phyloP scores from a whole-genome alignment of 2,329 filamentous ascomycete species.

The Aspergillus fijiensis region DNA sequence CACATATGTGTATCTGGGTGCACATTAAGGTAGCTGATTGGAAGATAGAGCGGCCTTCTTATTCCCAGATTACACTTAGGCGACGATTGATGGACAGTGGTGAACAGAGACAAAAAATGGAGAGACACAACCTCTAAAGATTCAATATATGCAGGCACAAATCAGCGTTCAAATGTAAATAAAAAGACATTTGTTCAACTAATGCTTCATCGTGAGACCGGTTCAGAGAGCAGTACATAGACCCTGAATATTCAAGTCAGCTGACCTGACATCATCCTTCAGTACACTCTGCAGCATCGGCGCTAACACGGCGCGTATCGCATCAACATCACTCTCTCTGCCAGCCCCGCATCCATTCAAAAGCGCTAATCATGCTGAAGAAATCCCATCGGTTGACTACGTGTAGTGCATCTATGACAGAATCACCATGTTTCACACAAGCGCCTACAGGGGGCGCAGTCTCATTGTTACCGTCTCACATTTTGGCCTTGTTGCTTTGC shows the following conservation, averaged over 20 bases:
- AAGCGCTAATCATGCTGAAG: slow-evolving; percentile 12
- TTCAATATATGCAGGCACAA: background rate
- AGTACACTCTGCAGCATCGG: slow-evolving; percentile 15
- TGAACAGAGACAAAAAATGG: background rate
- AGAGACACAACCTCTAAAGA: background rate
- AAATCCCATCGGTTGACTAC: slow-evolving; percentile 1
- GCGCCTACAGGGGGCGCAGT: slow-evolving; percentile 28
- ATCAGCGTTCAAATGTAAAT: background rate
- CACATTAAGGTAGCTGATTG: background rate
- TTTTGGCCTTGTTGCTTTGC: slow-evolving; percentile 5
- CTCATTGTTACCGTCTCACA: slow-evolving; percentile 27
- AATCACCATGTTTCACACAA: slow-evolving; percentile 29
- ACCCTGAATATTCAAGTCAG: slow-evolving; percentile 13
- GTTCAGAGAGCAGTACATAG: background rate
- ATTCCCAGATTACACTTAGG: background rate
- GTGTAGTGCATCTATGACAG: slow-evolving; percentile 7
- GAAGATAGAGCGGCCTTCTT: background rate
- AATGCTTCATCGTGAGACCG: background rate
- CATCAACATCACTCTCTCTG: slow-evolving; percentile 4
- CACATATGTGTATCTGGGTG: background rate
- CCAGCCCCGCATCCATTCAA: slow-evolving; percentile 11
- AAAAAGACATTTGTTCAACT: background rate
- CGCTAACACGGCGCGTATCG: slow-evolving; percentile 28
- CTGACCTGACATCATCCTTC: slow-evolving; percentile 19
- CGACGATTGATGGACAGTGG: background rate